Evolutionary conservation across 139 green algal species (phyloP).

Genomic region (Volvox reticuliferus): DNA sequence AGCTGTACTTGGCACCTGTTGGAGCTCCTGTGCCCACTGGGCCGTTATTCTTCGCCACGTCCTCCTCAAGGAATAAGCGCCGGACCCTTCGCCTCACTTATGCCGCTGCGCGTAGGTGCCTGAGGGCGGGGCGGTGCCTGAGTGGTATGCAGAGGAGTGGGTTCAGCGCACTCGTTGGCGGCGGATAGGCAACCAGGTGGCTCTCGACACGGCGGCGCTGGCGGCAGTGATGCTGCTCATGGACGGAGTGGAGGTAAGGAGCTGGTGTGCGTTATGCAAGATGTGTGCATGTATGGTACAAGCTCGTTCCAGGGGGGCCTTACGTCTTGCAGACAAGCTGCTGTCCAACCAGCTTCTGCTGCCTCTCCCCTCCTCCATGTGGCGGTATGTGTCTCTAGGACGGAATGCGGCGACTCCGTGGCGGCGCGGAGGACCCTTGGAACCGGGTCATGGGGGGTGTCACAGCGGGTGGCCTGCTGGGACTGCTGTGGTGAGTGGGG

Average conservation of each 20-base stretch:
- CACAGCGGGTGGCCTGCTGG: constrained; percentile 24
- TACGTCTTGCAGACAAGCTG: too few species aligned
- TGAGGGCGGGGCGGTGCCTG: background rate
- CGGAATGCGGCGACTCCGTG: background rate
- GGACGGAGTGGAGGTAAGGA: constrained; percentile 34
- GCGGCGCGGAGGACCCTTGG: constrained; percentile 20
- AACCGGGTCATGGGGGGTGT: constrained; percentile 46
- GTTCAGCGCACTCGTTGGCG: background rate
- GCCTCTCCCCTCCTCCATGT: background rate
- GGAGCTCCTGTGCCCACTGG: too few species aligned
- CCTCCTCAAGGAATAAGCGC: too few species aligned
- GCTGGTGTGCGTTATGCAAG: background rate
- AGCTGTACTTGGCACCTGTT: too few species aligned
- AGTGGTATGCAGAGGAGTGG: constrained; percentile 29
- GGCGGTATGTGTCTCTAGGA: background rate
- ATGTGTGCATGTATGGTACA: background rate
- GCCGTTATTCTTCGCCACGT: too few species aligned
- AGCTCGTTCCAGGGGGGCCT: too few species aligned
- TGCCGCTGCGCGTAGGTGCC: background rate
- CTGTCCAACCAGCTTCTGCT: too few species aligned
- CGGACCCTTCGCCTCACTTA: too few species aligned
- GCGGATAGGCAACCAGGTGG: background rate
- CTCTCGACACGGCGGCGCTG: constrained; percentile 22
- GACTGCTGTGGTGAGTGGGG: background rate
- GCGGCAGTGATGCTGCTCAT: constrained; percentile 20